Evolutionary conservation across 2,329 filamentous ascomycete genomes (phyloP), one percentile per base, ranked within the genome.

Genomic region (Fusarium sp.): DNA sequence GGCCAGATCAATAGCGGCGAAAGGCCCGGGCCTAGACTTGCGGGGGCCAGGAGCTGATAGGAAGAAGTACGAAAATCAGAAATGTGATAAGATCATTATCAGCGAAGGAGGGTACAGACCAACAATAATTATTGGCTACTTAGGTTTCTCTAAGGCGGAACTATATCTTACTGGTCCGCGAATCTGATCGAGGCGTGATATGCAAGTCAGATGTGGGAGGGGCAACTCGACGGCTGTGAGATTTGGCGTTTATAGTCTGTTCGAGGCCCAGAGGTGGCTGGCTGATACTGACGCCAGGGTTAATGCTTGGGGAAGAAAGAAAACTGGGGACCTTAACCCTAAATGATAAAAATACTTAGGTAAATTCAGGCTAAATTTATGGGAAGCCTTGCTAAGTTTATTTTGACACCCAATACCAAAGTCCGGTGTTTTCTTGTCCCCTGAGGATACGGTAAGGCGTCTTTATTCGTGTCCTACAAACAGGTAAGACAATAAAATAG

Each of bases 101-200:
- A 33, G 11, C 18, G 47, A 49, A 13, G 47, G 15, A n/a, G 15
- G 15, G 15, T 9, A 9, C 18, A 47, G 24, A 28, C 8, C 8
- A 47, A 28, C 18, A 15, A 18, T 6, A 6, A 33, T 7, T 18
- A 49, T 33, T 49, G 28, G 28, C 22, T 49, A n/a, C 28, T 6
- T 7, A 2, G 1, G 3, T 13, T 49, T 17, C 7, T n/a, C 22
- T 12, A 0, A 18, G 15, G 15, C 47, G 47, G 22, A 6, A 7
- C 15, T 18, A 5, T 10, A 33, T 49, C 47, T 22, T 18, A 49
- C 22, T 49, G 22, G 47, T 5, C 28, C 14, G 47, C 20, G 28
- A n/a, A 18, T 28, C 44, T 28, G 28, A 49, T n/a, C 3, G 28
- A 31, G 14, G 28, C 14, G 3, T n/a, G 20, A 49, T n/a, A n/a